These are phyloP conservation scores for Bipolaris oryzae DNA, from an alignment of 2,329 filamentous ascomycete species.

Conservation along the genomic window DNA sequence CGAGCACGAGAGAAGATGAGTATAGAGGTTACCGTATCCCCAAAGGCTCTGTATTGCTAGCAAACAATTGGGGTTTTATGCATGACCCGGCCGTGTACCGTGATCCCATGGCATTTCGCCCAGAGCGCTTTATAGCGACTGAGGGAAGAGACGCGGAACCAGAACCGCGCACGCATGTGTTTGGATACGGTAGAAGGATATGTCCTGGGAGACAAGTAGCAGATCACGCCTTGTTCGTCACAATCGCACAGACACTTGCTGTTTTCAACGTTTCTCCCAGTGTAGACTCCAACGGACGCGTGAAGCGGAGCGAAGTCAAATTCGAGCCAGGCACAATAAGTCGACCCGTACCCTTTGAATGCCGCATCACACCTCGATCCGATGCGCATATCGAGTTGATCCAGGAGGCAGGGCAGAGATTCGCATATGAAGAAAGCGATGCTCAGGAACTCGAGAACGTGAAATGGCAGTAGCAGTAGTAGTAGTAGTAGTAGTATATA, in stretches of 20 bases:
- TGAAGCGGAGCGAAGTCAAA: conserved; percentile 3
- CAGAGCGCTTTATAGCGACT: conserved; percentile 50
- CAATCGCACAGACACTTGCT: conserved; percentile 53
- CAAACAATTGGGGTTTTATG: conserved; percentile 50
- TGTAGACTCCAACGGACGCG: neutral
- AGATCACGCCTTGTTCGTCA: conserved; percentile 51
- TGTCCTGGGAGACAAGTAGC: conserved; percentile 53
- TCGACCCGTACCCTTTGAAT: conserved; percentile 46
- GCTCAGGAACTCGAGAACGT: conserved; percentile 21
- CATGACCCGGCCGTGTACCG: conserved; percentile 49
- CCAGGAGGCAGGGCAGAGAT: conserved; percentile 30
- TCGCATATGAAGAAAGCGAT: conserved; percentile 48
- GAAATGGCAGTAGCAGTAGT: too few relatives aligned
- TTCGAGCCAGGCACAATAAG: conserved; percentile 38
- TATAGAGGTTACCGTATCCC: conserved; percentile 51
- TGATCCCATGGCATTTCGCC: conserved; percentile 50
- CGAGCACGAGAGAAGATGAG: conserved; percentile 40
- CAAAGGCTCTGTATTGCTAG: conserved; percentile 46
- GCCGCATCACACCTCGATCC: conserved; percentile 42
- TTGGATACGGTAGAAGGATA: conserved; percentile 52
- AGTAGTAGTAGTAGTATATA: too few relatives aligned
- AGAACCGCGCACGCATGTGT: conserved; percentile 43
- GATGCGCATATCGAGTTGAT: conserved; percentile 43
- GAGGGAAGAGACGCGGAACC: conserved; percentile 43
- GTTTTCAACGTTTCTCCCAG: conserved; percentile 51